phyloP scores from a whole-genome alignment of 305 asterid species.

The Andrographis paniculata region DNA sequence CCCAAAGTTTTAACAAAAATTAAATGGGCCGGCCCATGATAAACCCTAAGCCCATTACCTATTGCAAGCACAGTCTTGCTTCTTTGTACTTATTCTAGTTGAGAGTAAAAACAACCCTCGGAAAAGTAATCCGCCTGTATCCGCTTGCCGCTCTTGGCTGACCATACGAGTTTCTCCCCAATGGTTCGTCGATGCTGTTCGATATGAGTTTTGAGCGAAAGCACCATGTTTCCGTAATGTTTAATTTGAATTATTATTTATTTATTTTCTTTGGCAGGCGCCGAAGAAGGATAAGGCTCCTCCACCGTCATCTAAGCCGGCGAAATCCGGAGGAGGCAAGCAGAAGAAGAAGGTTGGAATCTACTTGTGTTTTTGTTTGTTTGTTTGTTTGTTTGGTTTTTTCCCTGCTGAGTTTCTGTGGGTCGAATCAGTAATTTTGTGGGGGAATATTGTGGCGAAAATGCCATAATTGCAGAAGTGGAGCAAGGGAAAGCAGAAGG shows the following conservation, averaged over 20 bases:
- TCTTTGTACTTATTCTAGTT: no score
- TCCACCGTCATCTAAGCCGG: constrained; percentile 8
- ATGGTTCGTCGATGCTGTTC: no score
- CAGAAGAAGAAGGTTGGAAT: constrained; percentile 6
- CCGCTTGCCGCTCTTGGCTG: no score
- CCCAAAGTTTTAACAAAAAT: no score
- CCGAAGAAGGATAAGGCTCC: constrained; percentile 10
- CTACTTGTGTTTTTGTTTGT: background rate
- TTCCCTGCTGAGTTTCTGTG: background rate
- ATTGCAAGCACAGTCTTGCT: no score
- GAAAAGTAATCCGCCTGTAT: no score
- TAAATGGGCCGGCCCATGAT: no score
- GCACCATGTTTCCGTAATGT: background rate
- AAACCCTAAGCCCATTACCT: no score
- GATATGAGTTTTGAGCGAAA: no score
- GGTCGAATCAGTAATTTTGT: background rate
- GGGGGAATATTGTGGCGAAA: background rate
- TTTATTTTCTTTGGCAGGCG: background rate
- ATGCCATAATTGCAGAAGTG: constrained; percentile 1
- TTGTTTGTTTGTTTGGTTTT: no score
- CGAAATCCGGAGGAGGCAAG: constrained; percentile 11
- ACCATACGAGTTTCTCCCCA: no score
- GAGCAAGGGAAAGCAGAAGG: constrained; percentile 13
- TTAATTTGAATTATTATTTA: background rate
- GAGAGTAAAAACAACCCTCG: no score